Evolutionary conservation across 2,329 filamentous ascomycete genomes (phyloP).

Genomic region (Fusarium sambucinum): DNA sequence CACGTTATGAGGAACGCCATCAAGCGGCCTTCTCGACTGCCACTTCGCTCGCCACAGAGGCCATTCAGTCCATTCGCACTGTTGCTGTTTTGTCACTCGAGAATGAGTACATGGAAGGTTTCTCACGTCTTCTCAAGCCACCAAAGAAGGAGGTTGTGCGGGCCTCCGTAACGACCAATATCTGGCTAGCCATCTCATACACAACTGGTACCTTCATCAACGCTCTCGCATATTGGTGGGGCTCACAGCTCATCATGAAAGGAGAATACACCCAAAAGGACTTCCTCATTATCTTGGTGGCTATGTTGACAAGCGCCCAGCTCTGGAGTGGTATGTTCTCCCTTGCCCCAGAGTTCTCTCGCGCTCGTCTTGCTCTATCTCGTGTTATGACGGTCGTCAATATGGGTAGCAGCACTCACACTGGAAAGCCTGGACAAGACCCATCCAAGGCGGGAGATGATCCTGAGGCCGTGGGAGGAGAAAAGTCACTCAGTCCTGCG

Average conservation of each 20-base stretch:
- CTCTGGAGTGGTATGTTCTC: slow-evolving; percentile 80
- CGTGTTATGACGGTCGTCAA: slow-evolving; percentile 66
- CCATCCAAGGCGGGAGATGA: slow-evolving; percentile 48
- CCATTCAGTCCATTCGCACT: slow-evolving; percentile 34
- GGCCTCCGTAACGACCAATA: slow-evolving; percentile 63
- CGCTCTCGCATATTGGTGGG: slow-evolving; percentile 84
- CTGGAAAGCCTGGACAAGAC: slow-evolving; percentile 25
- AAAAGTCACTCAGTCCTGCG: slow-evolving; percentile 34
- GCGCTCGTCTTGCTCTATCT: slow-evolving; percentile 70
- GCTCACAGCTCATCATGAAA: slow-evolving; percentile 74
- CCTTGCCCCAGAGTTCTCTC: slow-evolving; percentile 77
- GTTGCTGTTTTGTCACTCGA: slow-evolving; percentile 60
- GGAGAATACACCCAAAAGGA: slow-evolving; percentile 73
- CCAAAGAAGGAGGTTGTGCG: slow-evolving; percentile 66
- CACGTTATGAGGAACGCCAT: slow-evolving; percentile 72
- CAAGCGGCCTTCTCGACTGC: slow-evolving; percentile 68
- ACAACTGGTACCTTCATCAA: slow-evolving; percentile 75
- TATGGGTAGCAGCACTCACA: slow-evolving; percentile 52
- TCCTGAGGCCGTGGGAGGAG: slow-evolving; percentile 54
- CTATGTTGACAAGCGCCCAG: slow-evolving; percentile 78
- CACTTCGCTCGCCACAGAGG: slow-evolving; percentile 39
- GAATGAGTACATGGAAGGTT: slow-evolving; percentile 64
- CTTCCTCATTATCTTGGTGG: slow-evolving; percentile 79
- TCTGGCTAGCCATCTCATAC: slow-evolving; percentile 71
- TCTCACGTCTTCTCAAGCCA: slow-evolving; percentile 61